Conservation (phyloP, 176 grass and related monocot species). For the Chrysopogon serrulatus region DNA sequence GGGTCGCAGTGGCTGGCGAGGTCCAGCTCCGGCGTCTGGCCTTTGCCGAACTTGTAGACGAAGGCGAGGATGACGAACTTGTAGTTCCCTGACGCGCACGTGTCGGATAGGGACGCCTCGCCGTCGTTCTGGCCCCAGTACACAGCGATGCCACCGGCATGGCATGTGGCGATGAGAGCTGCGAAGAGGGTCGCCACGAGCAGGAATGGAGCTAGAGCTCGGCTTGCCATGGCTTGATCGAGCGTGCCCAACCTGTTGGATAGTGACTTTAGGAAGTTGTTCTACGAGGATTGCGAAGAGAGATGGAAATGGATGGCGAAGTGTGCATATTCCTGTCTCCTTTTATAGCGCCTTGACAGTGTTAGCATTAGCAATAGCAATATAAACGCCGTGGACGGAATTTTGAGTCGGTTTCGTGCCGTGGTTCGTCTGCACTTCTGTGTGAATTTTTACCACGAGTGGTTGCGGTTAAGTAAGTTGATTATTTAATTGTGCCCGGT, state of each 20-base stretch:
- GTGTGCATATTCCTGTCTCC: neutral
- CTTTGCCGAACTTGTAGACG: slow-evolving; percentile 67
- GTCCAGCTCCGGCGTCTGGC: slow-evolving; percentile 55
- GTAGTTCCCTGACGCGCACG: slow-evolving; percentile 49
- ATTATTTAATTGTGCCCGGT: neutral
- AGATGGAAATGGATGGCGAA: neutral
- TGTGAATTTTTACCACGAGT: slow-evolving; percentile 19
- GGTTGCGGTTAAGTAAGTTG: neutral
- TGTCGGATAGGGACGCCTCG: slow-evolving; percentile 43
- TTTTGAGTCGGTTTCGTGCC: slow-evolving; percentile 5
- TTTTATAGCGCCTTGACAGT: slow-evolving; percentile 7
- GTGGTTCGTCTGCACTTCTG: slow-evolving; percentile 7
- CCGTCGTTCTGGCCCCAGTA: slow-evolving; percentile 67
- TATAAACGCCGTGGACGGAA: neutral
- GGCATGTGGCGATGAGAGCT: slow-evolving; percentile 26
- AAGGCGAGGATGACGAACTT: slow-evolving; percentile 58
- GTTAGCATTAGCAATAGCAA: neutral
- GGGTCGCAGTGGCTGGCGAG: slow-evolving; percentile 64
- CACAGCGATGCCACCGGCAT: slow-evolving; percentile 48
- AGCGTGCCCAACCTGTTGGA: neutral
- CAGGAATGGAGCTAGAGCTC: neutral
- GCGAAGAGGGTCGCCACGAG: neutral
- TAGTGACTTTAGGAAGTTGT: neutral
- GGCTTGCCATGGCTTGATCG: slow-evolving; percentile 16
- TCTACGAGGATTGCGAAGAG: neutral